Conservation (phyloP, 148 eudicot species). For the Pouteria glomerata region DNA sequence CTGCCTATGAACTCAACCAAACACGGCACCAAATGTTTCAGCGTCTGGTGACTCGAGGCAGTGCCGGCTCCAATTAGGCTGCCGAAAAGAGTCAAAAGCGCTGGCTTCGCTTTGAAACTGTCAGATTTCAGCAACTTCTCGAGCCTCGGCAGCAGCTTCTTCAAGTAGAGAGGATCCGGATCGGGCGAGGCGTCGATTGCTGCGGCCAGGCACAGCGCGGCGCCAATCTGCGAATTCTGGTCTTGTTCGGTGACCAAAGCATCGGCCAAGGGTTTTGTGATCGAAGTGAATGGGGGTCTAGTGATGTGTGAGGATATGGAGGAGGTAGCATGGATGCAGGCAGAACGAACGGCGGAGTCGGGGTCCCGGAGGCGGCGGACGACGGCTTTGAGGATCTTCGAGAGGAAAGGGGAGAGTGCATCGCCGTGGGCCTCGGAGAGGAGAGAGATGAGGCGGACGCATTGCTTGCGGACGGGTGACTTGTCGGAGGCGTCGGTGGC, state of each 20-base stretch:
- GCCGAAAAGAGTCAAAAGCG: constrained; percentile 39
- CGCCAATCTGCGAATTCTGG: constrained; percentile 49
- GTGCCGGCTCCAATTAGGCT: constrained; percentile 52
- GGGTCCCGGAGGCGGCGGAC: constrained; percentile 70
- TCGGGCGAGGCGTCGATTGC: constrained; percentile 48
- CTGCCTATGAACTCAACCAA: constrained; percentile 58
- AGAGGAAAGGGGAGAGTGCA: constrained; percentile 48
- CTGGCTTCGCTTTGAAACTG: constrained; percentile 66
- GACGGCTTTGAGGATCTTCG: constrained; percentile 58
- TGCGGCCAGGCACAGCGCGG: constrained; percentile 68
- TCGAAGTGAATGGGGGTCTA: constrained; percentile 39
- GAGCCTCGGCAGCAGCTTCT: constrained; percentile 26
- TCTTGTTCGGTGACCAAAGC: constrained; percentile 80
- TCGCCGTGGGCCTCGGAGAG: constrained; percentile 49
- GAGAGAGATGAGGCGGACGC: constrained; percentile 46
- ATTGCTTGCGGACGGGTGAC: constrained; percentile 54
- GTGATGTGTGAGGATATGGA: constrained; percentile 42
- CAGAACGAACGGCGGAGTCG: constrained; percentile 61
- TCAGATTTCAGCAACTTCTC: constrained; percentile 48
- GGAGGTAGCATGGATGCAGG: constrained; percentile 37
- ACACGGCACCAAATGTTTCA: constrained; percentile 53
- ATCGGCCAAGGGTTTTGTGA: constrained; percentile 52
- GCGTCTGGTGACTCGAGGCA: constrained; percentile 31
- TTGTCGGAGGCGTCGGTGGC: constrained; percentile 72
- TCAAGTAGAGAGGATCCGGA: constrained; percentile 31